These are phyloP conservation scores for Naganishia friedmannii DNA, from an alignment of 768 basidiomycete species.

Conservation along the genomic window DNA sequence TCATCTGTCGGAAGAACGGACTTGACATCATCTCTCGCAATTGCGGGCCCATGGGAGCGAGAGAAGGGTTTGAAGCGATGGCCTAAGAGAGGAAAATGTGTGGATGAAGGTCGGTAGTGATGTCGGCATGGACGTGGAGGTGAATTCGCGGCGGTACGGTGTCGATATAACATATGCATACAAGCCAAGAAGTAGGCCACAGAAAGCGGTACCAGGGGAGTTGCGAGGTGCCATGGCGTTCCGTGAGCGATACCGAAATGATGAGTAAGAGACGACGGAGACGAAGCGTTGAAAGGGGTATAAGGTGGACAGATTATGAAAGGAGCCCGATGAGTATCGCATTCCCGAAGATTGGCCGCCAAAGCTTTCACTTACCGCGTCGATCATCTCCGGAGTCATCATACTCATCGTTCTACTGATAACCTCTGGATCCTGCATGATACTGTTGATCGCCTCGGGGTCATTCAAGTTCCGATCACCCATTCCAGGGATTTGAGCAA, in stretches of 20 bases:
- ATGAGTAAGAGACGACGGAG: neutral
- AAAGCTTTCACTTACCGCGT: slow-evolving; percentile 56
- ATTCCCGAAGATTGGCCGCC: neutral
- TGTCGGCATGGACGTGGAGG: neutral
- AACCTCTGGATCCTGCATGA: slow-evolving; percentile 73
- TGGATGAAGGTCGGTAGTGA: neutral
- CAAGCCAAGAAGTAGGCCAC: neutral
- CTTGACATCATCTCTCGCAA: slow-evolving; percentile 70
- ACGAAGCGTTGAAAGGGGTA: neutral
- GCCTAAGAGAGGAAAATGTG: slow-evolving; percentile 50
- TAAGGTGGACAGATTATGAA: neutral
- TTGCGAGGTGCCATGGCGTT: neutral
- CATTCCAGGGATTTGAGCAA: slow-evolving; percentile 74
- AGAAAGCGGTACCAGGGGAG: neutral
- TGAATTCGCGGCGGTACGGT: neutral
- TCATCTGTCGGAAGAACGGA: slow-evolving; percentile 67
- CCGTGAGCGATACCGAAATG: neutral
- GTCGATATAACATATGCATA: neutral
- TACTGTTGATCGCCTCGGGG: slow-evolving; percentile 85
- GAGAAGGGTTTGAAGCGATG: slow-evolving; percentile 77
- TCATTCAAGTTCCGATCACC: slow-evolving; percentile 68
- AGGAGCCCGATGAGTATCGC: neutral
- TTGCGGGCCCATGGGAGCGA: slow-evolving; percentile 69
- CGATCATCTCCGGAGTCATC: slow-evolving; percentile 75
- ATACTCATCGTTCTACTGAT: slow-evolving; percentile 76